Conservation (phyloP, 345 rosid species). For the Linum usitatissimum region DNA sequence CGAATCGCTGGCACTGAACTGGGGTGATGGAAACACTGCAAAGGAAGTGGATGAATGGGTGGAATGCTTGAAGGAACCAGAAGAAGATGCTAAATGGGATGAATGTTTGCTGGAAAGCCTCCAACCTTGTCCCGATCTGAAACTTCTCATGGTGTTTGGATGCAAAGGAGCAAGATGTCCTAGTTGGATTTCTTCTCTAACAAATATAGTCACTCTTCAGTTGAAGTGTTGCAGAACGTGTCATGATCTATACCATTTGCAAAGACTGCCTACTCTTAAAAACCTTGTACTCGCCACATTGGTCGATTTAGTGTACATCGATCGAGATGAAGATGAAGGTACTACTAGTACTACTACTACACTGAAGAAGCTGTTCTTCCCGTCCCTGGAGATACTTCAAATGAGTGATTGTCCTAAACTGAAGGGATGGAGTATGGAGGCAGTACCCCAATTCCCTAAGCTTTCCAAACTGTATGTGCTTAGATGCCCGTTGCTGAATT, state of each 20-base stretch:
- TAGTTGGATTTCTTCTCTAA: background rate
- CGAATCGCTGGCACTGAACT: background rate
- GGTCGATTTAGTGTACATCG: background rate
- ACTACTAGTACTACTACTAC: too few relatives aligned
- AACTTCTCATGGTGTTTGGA: background rate
- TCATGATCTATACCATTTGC: background rate
- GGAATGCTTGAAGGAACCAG: background rate
- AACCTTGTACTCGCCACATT: background rate
- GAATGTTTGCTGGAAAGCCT: background rate
- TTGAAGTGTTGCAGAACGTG: background rate
- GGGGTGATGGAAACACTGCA: background rate
- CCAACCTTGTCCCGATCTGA: background rate
- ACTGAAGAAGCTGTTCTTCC: background rate
- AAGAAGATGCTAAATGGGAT: slow-evolving; percentile 1
- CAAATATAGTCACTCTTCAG: background rate
- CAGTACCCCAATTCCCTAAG: background rate
- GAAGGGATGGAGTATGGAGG: background rate
- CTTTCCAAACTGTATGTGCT: background rate
- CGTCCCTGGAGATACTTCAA: background rate
- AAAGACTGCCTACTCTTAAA: background rate
- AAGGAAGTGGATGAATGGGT: background rate
- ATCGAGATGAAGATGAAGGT: background rate
- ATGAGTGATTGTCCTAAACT: background rate
- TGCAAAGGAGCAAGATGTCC: slow-evolving; percentile 1
- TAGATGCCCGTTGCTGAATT: background rate